Base-by-base conservation (phyloP, 768 basidiomycete genomes). In the Sutorius australiensis region DNA sequence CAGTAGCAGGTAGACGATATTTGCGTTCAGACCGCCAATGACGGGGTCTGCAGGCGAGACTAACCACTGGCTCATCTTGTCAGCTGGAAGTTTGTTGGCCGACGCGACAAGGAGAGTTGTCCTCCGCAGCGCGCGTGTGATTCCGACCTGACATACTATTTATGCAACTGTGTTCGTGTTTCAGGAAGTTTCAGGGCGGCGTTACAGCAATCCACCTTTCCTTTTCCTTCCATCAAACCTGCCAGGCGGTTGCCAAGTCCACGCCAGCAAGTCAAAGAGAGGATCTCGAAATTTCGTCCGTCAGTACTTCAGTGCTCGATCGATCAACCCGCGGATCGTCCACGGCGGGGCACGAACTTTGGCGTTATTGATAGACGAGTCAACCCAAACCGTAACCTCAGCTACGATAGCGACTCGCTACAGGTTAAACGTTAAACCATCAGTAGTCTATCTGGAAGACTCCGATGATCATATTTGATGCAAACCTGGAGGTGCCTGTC, bases 1-100 rank as follows among this genome's bases (percentile, higher is more conserved):
- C 6, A 63, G 44, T 1, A 55, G 10, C 2, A 68, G 16, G 24
- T 45, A 59, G 21, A n/a, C 6, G 16, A 54, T 12, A 28, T 66
- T 11, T 8, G 2, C 30, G 4, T 30, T 21, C 7, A 53, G 7
- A 0, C 0, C 2, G 1, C 4, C 24, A 16, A 57, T 14, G 12
- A 19, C 9, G 13, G 48, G 13, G 3, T 38, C 19, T 5, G 37
- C 13, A 13, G 17, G 12, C 10, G 53, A 39, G 37, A 37, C 32
- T 37, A 42, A 17, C 48, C 51, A 48, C 16, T 13, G 13, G 24
- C 32, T 12, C 58, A 59, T 60, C 12, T 41, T 37, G 7, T 10
- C 10, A 9, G 37, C 17, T 33, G 27, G 31, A 31, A 7, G 9
- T 24, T 37, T 28, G 37, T 19, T 19, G 13, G 19, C 10, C 37